Percentiles rank a stretch among this genome's conserved stretches.
Evolutionary conservation across 2,329 filamentous ascomycete genomes (phyloP).

Genomic region (Ascocoryne sarcoides): DNA sequence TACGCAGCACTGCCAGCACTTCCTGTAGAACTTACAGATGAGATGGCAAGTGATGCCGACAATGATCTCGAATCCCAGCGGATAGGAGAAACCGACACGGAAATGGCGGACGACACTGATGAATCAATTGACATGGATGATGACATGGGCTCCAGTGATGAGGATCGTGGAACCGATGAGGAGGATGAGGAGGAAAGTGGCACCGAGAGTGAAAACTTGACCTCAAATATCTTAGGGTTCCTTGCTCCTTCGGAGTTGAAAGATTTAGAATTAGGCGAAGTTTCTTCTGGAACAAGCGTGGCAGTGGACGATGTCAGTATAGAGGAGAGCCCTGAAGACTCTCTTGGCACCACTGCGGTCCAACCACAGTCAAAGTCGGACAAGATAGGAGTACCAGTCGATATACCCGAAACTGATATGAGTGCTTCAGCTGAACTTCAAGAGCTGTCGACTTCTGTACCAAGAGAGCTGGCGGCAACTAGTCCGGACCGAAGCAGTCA

Average conservation of each 20-base stretch:
- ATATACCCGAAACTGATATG: neutral
- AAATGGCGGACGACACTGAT: conserved; percentile 42
- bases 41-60: conserved; percentile 22
- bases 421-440: neutral
- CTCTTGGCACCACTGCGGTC: no score
- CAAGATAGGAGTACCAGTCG: neutral
- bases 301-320: conserved; percentile 25
- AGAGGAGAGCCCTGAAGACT: neutral
- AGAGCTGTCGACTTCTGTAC: neutral
- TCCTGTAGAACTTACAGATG: conserved; percentile 25
- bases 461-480: conserved; percentile 13
- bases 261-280: conserved; percentile 26
- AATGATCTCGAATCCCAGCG: conserved; percentile 18
- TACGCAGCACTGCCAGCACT: conserved; percentile 54
- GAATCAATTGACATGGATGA: conserved; percentile 63
- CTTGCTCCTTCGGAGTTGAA: conserved; percentile 26
- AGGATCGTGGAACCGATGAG: conserved; percentile 36
- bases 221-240: conserved; percentile 23
- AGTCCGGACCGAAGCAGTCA: conserved; percentile 30
- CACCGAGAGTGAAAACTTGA: neutral
- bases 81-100: conserved; percentile 17
- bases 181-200: conserved; percentile 20
- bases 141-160: conserved; percentile 51
- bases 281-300: conserved; percentile 9
- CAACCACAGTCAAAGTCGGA: neutral